phyloP scores from a whole-genome alignment of 2,329 filamentous ascomycete genomes.

The Paecilomyces fulvus region DNA sequence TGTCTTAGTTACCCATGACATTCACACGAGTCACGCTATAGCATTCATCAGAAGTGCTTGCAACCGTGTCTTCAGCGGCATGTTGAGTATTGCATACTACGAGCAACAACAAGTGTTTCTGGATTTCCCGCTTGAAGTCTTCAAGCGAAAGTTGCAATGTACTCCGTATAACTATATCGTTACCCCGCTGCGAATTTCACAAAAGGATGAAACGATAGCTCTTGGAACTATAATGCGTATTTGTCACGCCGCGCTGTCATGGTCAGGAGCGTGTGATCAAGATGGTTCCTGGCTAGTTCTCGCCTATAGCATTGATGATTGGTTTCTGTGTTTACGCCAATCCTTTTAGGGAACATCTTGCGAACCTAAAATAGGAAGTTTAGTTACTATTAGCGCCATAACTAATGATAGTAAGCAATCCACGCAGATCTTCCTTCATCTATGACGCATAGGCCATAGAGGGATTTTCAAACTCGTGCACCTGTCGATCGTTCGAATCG shows the following conservation, averaged over 20 bases:
- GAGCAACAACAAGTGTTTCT: too few species aligned
- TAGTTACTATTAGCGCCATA: background rate
- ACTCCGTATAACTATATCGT: background rate
- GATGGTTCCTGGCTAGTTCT: background rate
- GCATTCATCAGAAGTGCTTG: too few species aligned
- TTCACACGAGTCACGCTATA: background rate
- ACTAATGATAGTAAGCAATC: background rate
- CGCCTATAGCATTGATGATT: background rate
- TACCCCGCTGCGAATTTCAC: background rate
- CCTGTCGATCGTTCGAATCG: background rate
- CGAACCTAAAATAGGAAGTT: background rate
- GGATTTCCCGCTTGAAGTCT: background rate
- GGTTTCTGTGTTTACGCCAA: background rate
- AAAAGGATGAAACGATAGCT: background rate
- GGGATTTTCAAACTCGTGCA: background rate
- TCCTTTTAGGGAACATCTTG: background rate
- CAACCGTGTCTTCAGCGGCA: too few species aligned
- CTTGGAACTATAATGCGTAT: background rate
- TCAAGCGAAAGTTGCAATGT: background rate
- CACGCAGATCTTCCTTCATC: background rate
- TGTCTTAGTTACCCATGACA: background rate
- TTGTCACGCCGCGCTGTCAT: background rate
- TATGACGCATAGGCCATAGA: background rate
- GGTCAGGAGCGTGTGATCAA: background rate
- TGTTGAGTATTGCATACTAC: too few species aligned